Percentiles rank a stretch among this genome's conserved stretches.
phyloP scores from a whole-genome alignment of 345 rosid genomes.

The Ailanthus altissimus region DNA sequence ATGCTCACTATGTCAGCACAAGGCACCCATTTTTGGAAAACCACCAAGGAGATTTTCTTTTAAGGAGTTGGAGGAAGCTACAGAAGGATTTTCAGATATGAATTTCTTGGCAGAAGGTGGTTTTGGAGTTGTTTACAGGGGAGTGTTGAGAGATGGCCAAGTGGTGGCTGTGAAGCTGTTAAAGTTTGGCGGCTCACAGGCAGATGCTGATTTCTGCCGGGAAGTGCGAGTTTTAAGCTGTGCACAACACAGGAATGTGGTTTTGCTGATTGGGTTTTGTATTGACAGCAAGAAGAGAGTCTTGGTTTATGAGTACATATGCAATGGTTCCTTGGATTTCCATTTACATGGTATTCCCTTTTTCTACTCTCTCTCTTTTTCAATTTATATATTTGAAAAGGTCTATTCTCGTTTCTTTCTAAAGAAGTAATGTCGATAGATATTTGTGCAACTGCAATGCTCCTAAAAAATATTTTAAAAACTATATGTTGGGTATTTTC shows the following conservation, averaged over 20 bases:
- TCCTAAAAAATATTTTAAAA: background rate
- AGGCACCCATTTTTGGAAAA: conserved; percentile 67
- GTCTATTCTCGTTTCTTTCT: conserved; percentile 4
- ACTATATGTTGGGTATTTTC: background rate
- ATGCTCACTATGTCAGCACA: conserved; percentile 71
- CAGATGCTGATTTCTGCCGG: conserved; percentile 69
- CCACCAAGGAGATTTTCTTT: conserved; percentile 65
- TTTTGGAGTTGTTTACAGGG: conserved; percentile 60
- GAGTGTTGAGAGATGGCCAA: conserved; percentile 58
- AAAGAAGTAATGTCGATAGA: background rate
- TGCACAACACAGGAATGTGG: conserved; percentile 77
- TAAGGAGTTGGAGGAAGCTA: conserved; percentile 58
- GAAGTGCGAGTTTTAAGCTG: conserved; percentile 75
- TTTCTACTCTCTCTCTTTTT: no score
- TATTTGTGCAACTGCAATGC: background rate
- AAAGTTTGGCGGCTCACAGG: conserved; percentile 46
- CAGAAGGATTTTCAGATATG: conserved; percentile 55
- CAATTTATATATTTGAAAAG: no score
- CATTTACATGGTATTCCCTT: conserved; percentile 59
- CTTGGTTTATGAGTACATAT: conserved; percentile 71
- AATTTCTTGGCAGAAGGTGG: conserved; percentile 70
- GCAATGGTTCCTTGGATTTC: conserved; percentile 69
- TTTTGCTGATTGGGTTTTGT: conserved; percentile 65
- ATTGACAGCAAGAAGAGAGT: conserved; percentile 52
- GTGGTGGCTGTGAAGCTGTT: conserved; percentile 70